Base-by-base conservation (phyloP, 2,329 filamentous ascomycete genomes). In the Dendrostoma leiphaemia region DNA sequence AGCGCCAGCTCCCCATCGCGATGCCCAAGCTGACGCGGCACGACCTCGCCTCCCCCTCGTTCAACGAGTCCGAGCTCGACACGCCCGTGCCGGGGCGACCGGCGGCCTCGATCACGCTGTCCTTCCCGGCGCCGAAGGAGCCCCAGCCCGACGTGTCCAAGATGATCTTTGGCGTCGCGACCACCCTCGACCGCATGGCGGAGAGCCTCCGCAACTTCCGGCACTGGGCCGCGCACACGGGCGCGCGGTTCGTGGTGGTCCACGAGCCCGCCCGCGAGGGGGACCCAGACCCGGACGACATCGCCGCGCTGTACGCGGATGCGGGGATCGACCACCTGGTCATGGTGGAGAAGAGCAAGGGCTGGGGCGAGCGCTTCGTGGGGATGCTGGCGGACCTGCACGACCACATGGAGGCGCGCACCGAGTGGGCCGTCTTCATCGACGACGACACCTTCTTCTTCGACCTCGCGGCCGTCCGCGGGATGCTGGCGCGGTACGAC, bases 391-490 rank as follows among this genome's bases (percentile, higher is more conserved):
- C 26, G 28, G 50, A 23, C 38, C 41, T 59, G 34, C 34, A 54
- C 50, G 40, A 32, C 35, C 48, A 31, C 32, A 32, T 56, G 32
- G 49, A 53, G 43, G 29, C 40, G 10, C 38, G 48, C 48, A 72
- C 72, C 1, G 62, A 66, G 26, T 76, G 73, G 73, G 67, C 66
- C 4, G 69, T 66, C 34, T 61, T 75, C 47, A 73, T 75, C 48
- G 73, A 76, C 53, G 73, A 76, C 51, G 74, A 76, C 52, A 76
- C 74, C 1, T 75, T 76, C 57, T 76, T 75, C 63, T 61, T 67
- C 15, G 73, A 71, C 31, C 71, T 76, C 64, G 31, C 66, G 10
- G 63, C 63, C 9, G 57, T 76, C 8, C 62, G 72, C 13, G 61
- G 67, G 17, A 68, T 69, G 38, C 62, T 75, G 15, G 59, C 53